A percentile compares a stretch with the other conserved stretches of the same genome.
Evolutionary conservation across 192 early-diverging fungal genomes (phyloP).

Genomic region (Diversispora eburnea): DNA sequence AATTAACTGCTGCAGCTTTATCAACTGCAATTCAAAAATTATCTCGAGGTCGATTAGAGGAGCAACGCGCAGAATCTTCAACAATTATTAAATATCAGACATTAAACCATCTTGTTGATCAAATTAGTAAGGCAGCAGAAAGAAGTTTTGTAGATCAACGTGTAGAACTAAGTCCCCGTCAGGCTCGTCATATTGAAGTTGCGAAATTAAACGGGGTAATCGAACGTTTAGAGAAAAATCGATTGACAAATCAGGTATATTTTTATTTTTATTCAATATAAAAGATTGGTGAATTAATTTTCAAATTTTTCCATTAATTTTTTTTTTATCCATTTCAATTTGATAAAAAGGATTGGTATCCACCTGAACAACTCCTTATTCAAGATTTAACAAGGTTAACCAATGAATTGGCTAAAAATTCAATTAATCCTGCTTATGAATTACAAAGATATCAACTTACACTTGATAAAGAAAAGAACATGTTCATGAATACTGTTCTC

Average conservation of each 20-base stretch:
- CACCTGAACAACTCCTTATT: conserved; percentile 46
- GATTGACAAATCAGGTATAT: conserved; percentile 47
- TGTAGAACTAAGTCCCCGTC: conserved; percentile 39
- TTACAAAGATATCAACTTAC: conserved; percentile 46
- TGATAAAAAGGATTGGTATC: conserved; percentile 45
- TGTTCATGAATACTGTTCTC: conserved; percentile 43
- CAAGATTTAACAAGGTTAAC: conserved; percentile 46
- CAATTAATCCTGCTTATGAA: conserved; percentile 32
- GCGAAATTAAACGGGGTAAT: conserved; percentile 41
- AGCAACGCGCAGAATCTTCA: conserved; percentile 34
- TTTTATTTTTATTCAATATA: not conserved
- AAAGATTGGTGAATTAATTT: not conserved
- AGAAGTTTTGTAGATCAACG: conserved; percentile 48
- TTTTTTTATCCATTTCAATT: conserved; percentile 6
- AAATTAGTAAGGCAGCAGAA: conserved; percentile 45
- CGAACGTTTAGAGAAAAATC: conserved; percentile 39
- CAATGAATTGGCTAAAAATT: conserved; percentile 44
- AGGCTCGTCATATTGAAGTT: conserved; percentile 41
- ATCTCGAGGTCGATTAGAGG: conserved; percentile 41
- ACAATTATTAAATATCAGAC: conserved; percentile 34
- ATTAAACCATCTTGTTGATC: conserved; percentile 45
- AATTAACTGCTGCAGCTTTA: conserved; percentile 44
- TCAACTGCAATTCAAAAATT: conserved; percentile 42
- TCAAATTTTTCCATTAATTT: not conserved
- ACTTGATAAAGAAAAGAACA: conserved; percentile 40